Percentiles rank a stretch among this genome's conserved stretches.
Evolutionary conservation across 2,329 filamentous ascomycete genomes (phyloP).

Genomic region (Coniochaeta pulveracea): DNA sequence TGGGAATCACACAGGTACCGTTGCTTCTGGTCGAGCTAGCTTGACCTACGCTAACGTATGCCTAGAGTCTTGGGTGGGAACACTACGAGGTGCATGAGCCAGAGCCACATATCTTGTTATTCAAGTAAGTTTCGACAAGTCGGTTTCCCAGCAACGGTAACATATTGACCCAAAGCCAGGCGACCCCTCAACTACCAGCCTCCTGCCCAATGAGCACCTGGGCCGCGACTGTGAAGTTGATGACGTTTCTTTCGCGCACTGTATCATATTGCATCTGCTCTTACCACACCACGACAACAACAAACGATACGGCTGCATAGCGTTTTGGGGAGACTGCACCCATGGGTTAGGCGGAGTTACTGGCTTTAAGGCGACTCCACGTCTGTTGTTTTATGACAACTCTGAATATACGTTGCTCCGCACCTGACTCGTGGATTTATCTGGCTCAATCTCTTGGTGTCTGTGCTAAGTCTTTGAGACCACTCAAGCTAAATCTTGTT

Average conservation of each 20-base stretch:
- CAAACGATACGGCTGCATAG: constrained; percentile 3
- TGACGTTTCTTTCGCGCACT: constrained; percentile 1
- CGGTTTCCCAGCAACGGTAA: not conserved
- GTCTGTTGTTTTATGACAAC: too few species aligned
- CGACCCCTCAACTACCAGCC: constrained; percentile 78
- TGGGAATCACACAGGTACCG: constrained; percentile 98
- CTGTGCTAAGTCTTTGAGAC: too few species aligned
- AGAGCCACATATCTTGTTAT: constrained; percentile 94
- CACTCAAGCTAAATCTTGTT: too few species aligned
- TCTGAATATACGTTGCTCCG: too few species aligned
- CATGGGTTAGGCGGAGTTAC: too few species aligned
- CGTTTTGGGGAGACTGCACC: not conserved
- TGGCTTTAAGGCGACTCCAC: too few species aligned
- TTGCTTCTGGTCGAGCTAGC: too few species aligned
- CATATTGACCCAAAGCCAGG: constrained; percentile 29
- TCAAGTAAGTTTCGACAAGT: constrained; percentile 63
- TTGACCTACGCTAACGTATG: not conserved
- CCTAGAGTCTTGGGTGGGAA: constrained; percentile 92
- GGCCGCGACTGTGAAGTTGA: not conserved
- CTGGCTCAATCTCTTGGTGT: too few species aligned
- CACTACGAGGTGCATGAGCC: constrained; percentile 99
- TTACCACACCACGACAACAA: constrained; percentile 3
- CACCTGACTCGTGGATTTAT: too few species aligned
- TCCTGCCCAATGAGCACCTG: constrained; percentile 34
- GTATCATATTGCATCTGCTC: constrained; percentile 4